Evolutionary conservation across 495 filamentous ascomycete species (phyloP).

Genomic region (Geopyxis carbonaria): DNA sequence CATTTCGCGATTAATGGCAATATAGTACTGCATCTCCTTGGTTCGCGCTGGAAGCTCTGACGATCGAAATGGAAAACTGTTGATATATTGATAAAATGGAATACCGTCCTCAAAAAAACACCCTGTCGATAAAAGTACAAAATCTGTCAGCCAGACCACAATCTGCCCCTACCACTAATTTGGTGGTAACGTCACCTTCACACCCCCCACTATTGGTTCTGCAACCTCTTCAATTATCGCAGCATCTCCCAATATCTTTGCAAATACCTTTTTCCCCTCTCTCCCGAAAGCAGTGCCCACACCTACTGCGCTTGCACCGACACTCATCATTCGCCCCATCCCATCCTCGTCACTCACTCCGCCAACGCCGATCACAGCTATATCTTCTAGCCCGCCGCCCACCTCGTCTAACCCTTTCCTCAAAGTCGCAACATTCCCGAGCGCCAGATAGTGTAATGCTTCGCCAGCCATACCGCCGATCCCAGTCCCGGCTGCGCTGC

Average conservation of each 20-base stretch:
- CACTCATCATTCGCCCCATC: slow-evolving; percentile 43
- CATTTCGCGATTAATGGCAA: no score
- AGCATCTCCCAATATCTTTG: slow-evolving; percentile 35
- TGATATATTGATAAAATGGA: no score
- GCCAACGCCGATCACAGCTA: slow-evolving; percentile 48
- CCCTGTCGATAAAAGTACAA: no score
- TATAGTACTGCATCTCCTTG: no score
- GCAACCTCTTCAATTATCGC: no score
- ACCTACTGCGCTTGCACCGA: slow-evolving; percentile 44
- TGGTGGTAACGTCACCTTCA: no score
- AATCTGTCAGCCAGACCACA: no score
- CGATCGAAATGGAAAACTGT: no score
- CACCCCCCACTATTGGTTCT: no score
- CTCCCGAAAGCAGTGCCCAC: slow-evolving; percentile 47
- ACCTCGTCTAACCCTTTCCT: slow-evolving; percentile 36
- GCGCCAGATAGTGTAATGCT: slow-evolving; percentile 51
- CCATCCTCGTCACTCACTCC: slow-evolving; percentile 44
- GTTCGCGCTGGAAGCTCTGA: no score
- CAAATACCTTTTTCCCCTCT: slow-evolving; percentile 42
- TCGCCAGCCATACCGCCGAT: slow-evolving; percentile 52
- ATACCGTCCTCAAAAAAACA: no score
- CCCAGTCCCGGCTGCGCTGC: slow-evolving; percentile 32
- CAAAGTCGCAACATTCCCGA: slow-evolving; percentile 52
- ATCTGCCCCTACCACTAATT: no score
- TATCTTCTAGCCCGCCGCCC: slow-evolving; percentile 26